phyloP scores from a whole-genome alignment of 192 early-diverging fungal species.

The Kickxella alabastrina region DNA sequence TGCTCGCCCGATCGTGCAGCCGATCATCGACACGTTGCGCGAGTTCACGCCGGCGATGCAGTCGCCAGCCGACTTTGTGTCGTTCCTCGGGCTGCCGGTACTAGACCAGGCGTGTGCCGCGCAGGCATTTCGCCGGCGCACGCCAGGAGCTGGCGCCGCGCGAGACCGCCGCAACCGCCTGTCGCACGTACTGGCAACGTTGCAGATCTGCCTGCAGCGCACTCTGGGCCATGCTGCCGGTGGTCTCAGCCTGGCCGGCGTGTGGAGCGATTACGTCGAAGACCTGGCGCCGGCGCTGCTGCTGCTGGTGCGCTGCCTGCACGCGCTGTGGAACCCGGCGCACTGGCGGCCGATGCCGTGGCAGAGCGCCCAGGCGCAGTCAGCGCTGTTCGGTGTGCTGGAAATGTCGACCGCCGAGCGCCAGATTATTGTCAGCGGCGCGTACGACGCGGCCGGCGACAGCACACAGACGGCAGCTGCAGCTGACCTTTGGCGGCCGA shows the following conservation, averaged over 20 bases:
- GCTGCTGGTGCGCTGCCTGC: conserved; percentile 28
- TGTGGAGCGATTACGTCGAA: conserved; percentile 31
- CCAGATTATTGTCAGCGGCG: conserved; percentile 9
- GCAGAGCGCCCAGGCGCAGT: conserved; percentile 19
- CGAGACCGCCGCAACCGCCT: conserved; percentile 9
- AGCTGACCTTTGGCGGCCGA: conserved; percentile 6
- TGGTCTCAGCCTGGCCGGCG: conserved; percentile 7
- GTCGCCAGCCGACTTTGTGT: conserved; percentile 18
- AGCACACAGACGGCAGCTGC: not conserved
- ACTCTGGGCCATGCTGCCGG: conserved; percentile 10
- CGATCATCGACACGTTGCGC: conserved; percentile 24
- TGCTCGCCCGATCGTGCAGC: conserved; percentile 32
- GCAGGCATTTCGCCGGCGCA: too few relatives aligned
- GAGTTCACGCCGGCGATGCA: conserved; percentile 20
- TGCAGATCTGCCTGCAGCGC: conserved; percentile 35
- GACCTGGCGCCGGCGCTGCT: conserved; percentile 24
- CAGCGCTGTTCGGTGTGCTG: conserved; percentile 29
- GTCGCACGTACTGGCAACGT: conserved; percentile 15
- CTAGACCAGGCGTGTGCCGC: conserved; percentile 19
- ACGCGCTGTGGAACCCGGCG: conserved; percentile 36
- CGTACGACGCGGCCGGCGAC: not conserved
- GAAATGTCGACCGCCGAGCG: conserved; percentile 24
- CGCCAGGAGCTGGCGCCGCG: not conserved
- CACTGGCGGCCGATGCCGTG: conserved; percentile 23
- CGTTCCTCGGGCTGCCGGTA: conserved; percentile 23